A percentile compares a stretch with the other conserved stretches of the same genome.
Evolutionary conservation across 345 rosid genomes (phyloP).

Genomic region (Corchorus olitorius): DNA sequence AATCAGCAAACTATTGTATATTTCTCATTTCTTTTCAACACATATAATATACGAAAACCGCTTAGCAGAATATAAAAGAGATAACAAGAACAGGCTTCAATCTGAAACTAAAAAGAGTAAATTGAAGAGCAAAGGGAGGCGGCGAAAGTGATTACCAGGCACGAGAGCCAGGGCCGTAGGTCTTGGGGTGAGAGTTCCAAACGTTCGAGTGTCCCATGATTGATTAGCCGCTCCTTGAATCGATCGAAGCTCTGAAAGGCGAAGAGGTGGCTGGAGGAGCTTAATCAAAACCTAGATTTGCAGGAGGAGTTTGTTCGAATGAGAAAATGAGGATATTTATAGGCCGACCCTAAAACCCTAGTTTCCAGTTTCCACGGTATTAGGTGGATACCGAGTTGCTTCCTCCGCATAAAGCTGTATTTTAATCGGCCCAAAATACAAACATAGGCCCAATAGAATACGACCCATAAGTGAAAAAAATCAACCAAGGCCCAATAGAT

Average conservation of each 20-base stretch:
- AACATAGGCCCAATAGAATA: not conserved
- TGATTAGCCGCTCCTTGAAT: not conserved
- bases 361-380: not conserved
- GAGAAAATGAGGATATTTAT: constrained; percentile 1
- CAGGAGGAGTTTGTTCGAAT: not conserved
- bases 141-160: constrained; percentile 39
- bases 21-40: not conserved
- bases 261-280: not conserved
- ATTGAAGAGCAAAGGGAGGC: not conserved
- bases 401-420: not conserved
- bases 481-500: too few relatives aligned
- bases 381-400: not conserved
- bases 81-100: not conserved
- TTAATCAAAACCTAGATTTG: not conserved
- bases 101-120: not conserved
- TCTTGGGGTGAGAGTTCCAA: constrained; percentile 67
- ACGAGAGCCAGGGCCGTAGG: constrained; percentile 58
- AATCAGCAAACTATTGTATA: not conserved
- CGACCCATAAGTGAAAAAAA: not conserved
- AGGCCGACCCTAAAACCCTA: not conserved
- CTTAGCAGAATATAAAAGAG: not conserved
- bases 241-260: not conserved
- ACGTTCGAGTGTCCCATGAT: constrained; percentile 60
- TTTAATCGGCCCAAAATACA: not conserved
- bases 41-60: not conserved